Evolutionary conservation across 164 flowering plant genomes (phyloP).

Genomic region (Cinnamomum chago): DNA sequence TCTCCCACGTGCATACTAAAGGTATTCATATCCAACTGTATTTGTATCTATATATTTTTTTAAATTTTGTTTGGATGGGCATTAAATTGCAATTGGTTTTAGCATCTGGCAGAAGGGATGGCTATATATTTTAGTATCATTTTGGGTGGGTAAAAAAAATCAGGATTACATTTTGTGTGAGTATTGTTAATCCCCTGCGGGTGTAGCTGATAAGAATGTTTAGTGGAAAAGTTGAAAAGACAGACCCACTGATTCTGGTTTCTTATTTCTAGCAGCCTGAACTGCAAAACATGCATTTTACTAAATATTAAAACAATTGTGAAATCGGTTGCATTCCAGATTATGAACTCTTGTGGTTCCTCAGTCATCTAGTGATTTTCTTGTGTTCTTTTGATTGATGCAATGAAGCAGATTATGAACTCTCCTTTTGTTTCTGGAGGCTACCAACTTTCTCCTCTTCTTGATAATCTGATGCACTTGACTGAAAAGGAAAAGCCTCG

Average conservation of each 20-base stretch:
- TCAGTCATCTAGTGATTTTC: not conserved
- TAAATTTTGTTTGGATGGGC: not conserved
- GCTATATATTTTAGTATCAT: not conserved
- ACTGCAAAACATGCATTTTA: not conserved
- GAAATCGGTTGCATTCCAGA: not conserved
- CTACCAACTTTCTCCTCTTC: constrained; percentile 63
- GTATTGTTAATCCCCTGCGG: not conserved
- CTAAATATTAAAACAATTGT: not conserved
- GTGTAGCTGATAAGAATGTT: not conserved
- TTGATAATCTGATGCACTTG: constrained; percentile 40
- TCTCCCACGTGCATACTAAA: constrained; percentile 63
- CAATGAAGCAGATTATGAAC: constrained; percentile 63
- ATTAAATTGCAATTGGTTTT: not conserved
- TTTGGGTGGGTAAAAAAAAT: not conserved
- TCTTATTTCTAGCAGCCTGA: not conserved
- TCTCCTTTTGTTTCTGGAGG: constrained; percentile 41
- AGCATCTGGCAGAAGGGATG: not conserved
- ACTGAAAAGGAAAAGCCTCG: constrained; percentile 21
- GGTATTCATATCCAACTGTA: constrained; percentile 26
- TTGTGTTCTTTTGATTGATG: constrained; percentile 3
- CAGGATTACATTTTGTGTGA: not conserved
- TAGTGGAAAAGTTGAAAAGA: not conserved
- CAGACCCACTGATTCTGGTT: not conserved
- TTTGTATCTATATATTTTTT: too few relatives aligned
- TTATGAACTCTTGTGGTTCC: not conserved